phyloP scores from a whole-genome alignment of 1,284 basidiomycete genomes.

The Pholiota adiposa region DNA sequence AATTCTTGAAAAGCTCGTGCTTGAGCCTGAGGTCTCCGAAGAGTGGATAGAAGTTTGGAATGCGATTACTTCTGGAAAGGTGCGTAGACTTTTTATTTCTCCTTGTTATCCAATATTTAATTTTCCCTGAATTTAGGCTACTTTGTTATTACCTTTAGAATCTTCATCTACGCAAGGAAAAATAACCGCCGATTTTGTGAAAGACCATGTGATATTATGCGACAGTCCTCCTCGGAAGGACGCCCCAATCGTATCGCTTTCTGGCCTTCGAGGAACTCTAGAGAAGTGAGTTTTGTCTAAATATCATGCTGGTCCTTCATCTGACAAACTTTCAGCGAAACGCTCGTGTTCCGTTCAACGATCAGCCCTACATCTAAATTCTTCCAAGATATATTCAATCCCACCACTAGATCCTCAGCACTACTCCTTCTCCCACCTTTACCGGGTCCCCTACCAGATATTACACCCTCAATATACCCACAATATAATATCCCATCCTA shows the following conservation, averaged over 20 bases:
- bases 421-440: conserved; percentile 59
- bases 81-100: conserved; percentile 34
- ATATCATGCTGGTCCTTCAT: background rate
- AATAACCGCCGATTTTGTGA: conserved; percentile 76
- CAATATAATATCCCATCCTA: conserved; percentile 54
- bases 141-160: conserved; percentile 77
- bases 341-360: conserved; percentile 67
- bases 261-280: conserved; percentile 77
- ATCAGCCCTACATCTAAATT: conserved; percentile 63
- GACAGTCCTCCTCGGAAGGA: conserved; percentile 50
- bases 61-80: conserved; percentile 71
- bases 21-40: conserved; percentile 56
- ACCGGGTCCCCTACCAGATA: conserved; percentile 47
- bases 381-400: conserved; percentile 62
- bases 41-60: conserved; percentile 83
- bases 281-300: conserved; percentile 47
- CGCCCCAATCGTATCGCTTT: conserved; percentile 72
- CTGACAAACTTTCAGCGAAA: conserved; percentile 47
- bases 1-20: conserved; percentile 78
- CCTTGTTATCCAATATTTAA: background rate
- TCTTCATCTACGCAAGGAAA: conserved; percentile 46
- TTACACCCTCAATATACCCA: conserved; percentile 63
- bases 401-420: conserved; percentile 52
- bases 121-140: conserved; percentile 54
- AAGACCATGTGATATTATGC: conserved; percentile 76